phyloP scores from a whole-genome alignment of 2,329 filamentous ascomycete species.

The Emmonsiellopsis sp. region DNA sequence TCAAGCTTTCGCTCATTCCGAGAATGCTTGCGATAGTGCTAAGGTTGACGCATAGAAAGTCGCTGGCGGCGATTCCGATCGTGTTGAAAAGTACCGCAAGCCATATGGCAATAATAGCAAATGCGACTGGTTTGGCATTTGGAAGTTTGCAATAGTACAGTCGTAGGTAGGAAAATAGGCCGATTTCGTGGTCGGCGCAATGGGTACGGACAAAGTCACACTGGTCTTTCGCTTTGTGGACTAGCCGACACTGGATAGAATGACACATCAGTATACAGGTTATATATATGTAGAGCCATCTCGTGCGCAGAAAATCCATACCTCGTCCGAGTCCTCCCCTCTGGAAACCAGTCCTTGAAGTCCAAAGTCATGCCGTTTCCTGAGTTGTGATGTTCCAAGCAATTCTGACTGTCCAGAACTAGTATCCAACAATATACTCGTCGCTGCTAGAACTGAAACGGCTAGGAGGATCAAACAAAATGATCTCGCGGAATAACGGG shows the following conservation, averaged over 20 bases:
- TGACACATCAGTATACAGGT: background rate
- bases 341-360: background rate
- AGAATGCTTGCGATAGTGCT: conserved; percentile 84
- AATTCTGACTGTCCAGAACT: background rate
- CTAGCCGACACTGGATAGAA: conserved; percentile 58
- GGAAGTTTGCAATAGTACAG: conserved; percentile 81
- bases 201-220: conserved; percentile 77
- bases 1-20: conserved; percentile 90
- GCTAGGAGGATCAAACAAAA: conserved; percentile 39
- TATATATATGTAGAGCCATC: background rate
- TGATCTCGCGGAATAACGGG: conserved; percentile 34
- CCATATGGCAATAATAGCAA: conserved; percentile 70
- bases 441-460: conserved; percentile 23
- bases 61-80: conserved; percentile 93
- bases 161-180: conserved; percentile 76
- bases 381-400: conserved; percentile 6
- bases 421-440: conserved; percentile 19
- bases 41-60: conserved; percentile 96
- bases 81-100: conserved; percentile 86
- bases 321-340: conserved; percentile 6
- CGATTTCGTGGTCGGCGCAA: conserved; percentile 82
- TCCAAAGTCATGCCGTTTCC: conserved; percentile 19
- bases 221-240: conserved; percentile 69
- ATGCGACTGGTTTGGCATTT: conserved; percentile 64
- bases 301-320: background rate